Evolutionary conservation across 2,329 filamentous ascomycete species (phyloP).

Genomic region (Pseudomassariella vexata): DNA sequence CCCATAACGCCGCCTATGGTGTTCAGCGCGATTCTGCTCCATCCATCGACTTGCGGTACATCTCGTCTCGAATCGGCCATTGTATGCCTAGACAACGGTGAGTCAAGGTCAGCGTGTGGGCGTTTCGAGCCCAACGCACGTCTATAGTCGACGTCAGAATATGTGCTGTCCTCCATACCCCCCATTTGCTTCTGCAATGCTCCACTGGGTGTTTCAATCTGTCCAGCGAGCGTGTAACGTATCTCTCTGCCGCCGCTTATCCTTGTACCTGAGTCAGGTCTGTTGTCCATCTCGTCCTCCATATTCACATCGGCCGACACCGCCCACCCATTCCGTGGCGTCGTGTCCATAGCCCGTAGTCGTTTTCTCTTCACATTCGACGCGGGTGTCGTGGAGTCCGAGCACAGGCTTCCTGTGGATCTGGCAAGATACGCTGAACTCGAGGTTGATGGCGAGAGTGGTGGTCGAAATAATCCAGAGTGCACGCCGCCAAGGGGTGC

Average conservation of each 20-base stretch:
- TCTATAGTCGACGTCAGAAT: constrained; percentile 52
- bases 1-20: constrained; percentile 64
- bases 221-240: constrained; percentile 46
- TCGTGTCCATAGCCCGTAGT: constrained; percentile 24
- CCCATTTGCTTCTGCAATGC: constrained; percentile 21
- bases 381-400: constrained; percentile 25
- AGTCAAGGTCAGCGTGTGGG: constrained; percentile 29
- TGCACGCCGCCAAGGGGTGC: constrained; percentile 28
- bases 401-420: constrained; percentile 33
- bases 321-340: constrained; percentile 26
- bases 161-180: constrained; percentile 46
- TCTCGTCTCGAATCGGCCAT: constrained; percentile 12
- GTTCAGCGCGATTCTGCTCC: constrained; percentile 54
- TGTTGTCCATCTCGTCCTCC: constrained; percentile 20
- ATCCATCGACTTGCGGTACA: constrained; percentile 31
- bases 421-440: constrained; percentile 32
- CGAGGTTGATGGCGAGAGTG: constrained; percentile 32
- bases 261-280: constrained; percentile 10
- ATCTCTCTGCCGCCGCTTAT: constrained; percentile 16
- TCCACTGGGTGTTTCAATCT: constrained; percentile 43
- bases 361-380: constrained; percentile 43
- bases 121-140: constrained; percentile 44
- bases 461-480: constrained; percentile 41
- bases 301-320: constrained; percentile 17
- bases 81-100: constrained; percentile 21